These are phyloP conservation scores for Alternaria consortialis DNA, from an alignment of 2,329 filamentous ascomycete species.

Conservation along the genomic window DNA sequence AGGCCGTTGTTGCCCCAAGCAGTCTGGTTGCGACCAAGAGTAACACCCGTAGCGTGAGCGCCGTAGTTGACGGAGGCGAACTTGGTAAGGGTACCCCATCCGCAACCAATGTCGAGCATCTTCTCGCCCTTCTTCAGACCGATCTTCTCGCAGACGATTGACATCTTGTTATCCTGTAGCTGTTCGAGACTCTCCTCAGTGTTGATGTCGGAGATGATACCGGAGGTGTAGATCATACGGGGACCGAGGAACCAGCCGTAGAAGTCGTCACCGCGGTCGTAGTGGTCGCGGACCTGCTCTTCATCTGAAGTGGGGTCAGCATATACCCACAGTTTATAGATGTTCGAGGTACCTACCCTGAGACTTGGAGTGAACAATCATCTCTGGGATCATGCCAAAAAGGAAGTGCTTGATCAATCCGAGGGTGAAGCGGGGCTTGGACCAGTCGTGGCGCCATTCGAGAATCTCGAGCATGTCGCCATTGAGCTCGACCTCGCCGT, in stretches of 20 bases:
- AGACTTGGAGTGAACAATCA: slow-evolving; percentile 90
- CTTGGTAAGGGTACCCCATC: slow-evolving; percentile 95
- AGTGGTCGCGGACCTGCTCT: slow-evolving; percentile 97
- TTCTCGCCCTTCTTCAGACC: slow-evolving; percentile 80
- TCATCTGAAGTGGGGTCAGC: slow-evolving; percentile 69
- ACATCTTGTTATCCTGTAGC: slow-evolving; percentile 97
- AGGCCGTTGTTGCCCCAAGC: slow-evolving; percentile 95
- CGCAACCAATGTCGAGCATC: slow-evolving; percentile 94
- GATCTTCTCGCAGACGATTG: slow-evolving; percentile 95
- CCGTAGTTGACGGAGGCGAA: slow-evolving; percentile 94
- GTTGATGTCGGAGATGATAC: slow-evolving; percentile 87
- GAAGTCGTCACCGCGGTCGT: slow-evolving; percentile 97
- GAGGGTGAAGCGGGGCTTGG: slow-evolving; percentile 89
- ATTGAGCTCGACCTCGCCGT: slow-evolving; percentile 93
- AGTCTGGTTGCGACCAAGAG: slow-evolving; percentile 94
- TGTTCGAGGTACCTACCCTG: slow-evolving; percentile 67
- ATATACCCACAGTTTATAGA: neutral
- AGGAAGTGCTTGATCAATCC: slow-evolving; percentile 88
- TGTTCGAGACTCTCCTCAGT: slow-evolving; percentile 91
- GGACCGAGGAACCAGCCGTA: slow-evolving; percentile 98
- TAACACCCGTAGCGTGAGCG: slow-evolving; percentile 85
- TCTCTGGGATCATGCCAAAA: slow-evolving; percentile 85
- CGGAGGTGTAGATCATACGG: slow-evolving; percentile 98
- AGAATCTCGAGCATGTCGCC: slow-evolving; percentile 87
- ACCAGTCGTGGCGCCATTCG: slow-evolving; percentile 97